Conservation (phyloP, 441 rosid genomes). For the Biscutella laevigata region DNA sequence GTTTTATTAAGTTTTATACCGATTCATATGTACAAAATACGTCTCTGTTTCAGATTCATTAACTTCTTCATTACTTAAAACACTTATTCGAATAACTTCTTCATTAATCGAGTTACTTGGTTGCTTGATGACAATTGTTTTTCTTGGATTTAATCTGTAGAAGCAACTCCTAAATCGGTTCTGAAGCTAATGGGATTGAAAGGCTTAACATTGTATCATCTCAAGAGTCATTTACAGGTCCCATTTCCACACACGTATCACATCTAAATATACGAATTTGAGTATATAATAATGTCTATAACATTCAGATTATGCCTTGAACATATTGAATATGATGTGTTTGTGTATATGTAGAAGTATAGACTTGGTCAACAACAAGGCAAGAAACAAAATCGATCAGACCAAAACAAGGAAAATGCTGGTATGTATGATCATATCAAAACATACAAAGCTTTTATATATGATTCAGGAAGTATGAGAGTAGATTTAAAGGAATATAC, state of each 20-base stretch:
- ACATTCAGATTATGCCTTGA: no score
- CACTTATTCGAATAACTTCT: no score
- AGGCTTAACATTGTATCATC: slow-evolving; percentile 85
- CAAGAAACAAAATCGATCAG: slow-evolving; percentile 31
- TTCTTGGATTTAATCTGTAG: slow-evolving; percentile 25
- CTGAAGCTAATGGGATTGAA: slow-evolving; percentile 78
- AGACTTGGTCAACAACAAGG: slow-evolving; percentile 72
- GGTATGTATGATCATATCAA: slow-evolving; percentile 26
- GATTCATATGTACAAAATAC: no score
- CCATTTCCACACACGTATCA: no score
- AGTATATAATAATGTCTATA: neutral
- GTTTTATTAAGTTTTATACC: no score
- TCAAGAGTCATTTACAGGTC: slow-evolving; percentile 95
- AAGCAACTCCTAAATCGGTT: slow-evolving; percentile 90
- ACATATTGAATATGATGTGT: neutral
- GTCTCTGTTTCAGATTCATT: no score
- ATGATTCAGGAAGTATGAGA: neutral
- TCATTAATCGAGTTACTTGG: no score
- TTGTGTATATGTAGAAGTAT: slow-evolving; percentile 56
- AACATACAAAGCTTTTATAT: neutral
- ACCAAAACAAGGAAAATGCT: slow-evolving; percentile 35
- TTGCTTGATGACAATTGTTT: neutral
- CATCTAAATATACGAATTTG: neutral
- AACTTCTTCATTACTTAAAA: no score
- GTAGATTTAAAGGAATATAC: neutral